Conservation (phyloP, 768 basidiomycete species). For the Trametes cinnabarina region DNA sequence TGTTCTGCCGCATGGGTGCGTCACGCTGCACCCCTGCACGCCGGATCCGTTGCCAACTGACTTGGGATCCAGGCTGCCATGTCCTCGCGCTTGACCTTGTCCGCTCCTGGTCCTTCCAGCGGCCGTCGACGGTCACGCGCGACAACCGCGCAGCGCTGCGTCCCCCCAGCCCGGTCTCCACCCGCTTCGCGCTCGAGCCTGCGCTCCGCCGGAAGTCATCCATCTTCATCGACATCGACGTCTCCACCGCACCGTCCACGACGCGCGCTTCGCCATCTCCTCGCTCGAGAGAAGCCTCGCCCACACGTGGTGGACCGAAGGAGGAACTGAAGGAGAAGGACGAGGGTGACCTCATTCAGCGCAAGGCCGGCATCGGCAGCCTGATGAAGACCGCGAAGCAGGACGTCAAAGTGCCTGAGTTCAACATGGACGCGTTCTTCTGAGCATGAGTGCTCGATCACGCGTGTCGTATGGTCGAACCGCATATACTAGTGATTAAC, state of each 20-base stretch:
- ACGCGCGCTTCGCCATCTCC: constrained; percentile 50
- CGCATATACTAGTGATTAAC: no score
- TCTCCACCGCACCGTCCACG: constrained; percentile 59
- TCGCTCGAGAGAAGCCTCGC: constrained; percentile 16
- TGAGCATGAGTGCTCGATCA: constrained; percentile 36
- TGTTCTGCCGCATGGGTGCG: constrained; percentile 91
- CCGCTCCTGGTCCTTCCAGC: constrained; percentile 87
- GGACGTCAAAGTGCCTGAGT: constrained; percentile 82
- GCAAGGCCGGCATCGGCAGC: constrained; percentile 74
- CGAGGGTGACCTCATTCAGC: constrained; percentile 57
- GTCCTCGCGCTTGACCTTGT: constrained; percentile 88
- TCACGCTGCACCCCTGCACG: neutral
- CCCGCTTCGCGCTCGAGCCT: constrained; percentile 52
- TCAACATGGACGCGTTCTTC: constrained; percentile 80
- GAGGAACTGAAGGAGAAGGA: constrained; percentile 42
- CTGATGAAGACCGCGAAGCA: constrained; percentile 91
- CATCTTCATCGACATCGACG: constrained; percentile 89
- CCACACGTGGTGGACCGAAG: neutral
- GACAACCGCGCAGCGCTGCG: constrained; percentile 24
- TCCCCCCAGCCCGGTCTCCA: constrained; percentile 44
- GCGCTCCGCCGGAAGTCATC: constrained; percentile 62
- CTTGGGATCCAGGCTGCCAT: constrained; percentile 73
- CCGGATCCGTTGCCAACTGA: neutral
- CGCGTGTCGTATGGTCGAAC: neutral
- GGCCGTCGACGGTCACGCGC: constrained; percentile 51